phyloP scores from a whole-genome alignment of 2,329 filamentous ascomycete species.

The Paramyrothecium roridum region DNA sequence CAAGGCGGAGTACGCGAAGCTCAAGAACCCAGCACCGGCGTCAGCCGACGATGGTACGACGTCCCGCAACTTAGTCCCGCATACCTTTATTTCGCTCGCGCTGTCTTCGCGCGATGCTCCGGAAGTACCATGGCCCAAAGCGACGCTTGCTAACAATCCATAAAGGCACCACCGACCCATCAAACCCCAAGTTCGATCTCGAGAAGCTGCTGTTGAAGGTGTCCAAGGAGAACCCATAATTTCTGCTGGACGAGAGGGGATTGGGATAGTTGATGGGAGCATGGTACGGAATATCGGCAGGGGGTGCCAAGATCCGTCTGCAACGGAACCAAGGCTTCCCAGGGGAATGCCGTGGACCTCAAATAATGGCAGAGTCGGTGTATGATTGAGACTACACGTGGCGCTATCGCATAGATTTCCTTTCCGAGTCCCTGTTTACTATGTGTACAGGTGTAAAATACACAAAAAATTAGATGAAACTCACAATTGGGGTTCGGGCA shows the following conservation, averaged over 20 bases:
- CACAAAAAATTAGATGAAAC: slow-evolving; percentile 22
- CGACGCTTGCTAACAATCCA: slow-evolving; percentile 14
- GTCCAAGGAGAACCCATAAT: slow-evolving; percentile 48
- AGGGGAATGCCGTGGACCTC: neutral
- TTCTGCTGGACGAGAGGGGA: slow-evolving; percentile 5
- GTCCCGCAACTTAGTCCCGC: slow-evolving; percentile 2
- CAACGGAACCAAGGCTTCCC: neutral
- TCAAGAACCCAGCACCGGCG: slow-evolving; percentile 53
- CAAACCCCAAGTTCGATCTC: slow-evolving; percentile 88
- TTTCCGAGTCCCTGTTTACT: slow-evolving; percentile 37
- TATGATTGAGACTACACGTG: slow-evolving; percentile 37
- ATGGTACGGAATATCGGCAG: slow-evolving; percentile 4
- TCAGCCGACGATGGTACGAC: slow-evolving; percentile 27
- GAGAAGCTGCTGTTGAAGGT: slow-evolving; percentile 76
- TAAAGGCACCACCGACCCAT: slow-evolving; percentile 55
- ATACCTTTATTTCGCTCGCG: neutral
- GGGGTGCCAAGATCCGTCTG: slow-evolving; percentile 10
- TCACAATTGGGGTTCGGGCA: too few species aligned
- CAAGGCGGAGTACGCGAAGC: slow-evolving; percentile 83
- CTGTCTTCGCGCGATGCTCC: neutral
- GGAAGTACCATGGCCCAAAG: neutral
- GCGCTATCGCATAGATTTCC: slow-evolving; percentile 47
- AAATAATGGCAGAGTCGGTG: slow-evolving; percentile 21
- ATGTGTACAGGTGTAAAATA: slow-evolving; percentile 55
- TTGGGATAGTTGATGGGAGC: slow-evolving; percentile 18